phyloP scores from a whole-genome alignment of 305 asterid genomes.

The Plantago rigida region DNA sequence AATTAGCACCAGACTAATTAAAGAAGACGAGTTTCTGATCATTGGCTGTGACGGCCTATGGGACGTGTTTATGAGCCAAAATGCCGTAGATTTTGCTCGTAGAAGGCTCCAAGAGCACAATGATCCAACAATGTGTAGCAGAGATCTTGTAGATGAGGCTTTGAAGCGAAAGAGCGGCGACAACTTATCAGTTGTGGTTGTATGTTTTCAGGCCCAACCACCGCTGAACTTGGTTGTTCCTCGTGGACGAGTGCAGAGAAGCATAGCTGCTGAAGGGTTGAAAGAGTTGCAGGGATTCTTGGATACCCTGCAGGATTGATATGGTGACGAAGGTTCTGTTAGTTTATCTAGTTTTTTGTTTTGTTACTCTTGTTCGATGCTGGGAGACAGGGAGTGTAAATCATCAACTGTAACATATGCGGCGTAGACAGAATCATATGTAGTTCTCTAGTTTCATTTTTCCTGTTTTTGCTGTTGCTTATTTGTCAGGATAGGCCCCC shows the following conservation, averaged over 20 bases:
- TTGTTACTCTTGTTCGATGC: constrained; percentile 25
- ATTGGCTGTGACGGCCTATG: constrained; percentile 95
- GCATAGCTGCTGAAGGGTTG: constrained; percentile 88
- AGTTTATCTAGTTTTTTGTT: constrained; percentile 16
- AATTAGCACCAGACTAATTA: constrained; percentile 56
- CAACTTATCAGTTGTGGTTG: constrained; percentile 71
- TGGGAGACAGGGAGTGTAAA: constrained; percentile 42
- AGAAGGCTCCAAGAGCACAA: constrained; percentile 84
- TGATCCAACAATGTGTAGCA: constrained; percentile 64
- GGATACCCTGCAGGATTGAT: constrained; percentile 46
- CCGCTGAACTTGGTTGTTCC: constrained; percentile 72
- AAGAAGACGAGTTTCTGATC: constrained; percentile 85
- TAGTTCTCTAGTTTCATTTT: constrained; percentile 11
- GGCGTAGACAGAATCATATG: constrained; percentile 29
- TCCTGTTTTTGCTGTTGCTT: neutral
- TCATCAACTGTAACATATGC: constrained; percentile 76
- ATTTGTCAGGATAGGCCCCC: neutral
- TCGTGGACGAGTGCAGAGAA: constrained; percentile 73
- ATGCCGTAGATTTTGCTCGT: constrained; percentile 91
- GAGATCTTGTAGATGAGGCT: constrained; percentile 82
- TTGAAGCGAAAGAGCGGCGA: constrained; percentile 81
- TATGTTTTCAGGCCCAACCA: constrained; percentile 69
- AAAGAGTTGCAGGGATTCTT: constrained; percentile 76
- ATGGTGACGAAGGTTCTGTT: constrained; percentile 25
- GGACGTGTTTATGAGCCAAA: constrained; percentile 92